Evolutionary conservation across 2,329 filamentous ascomycete species (phyloP).

Genomic region (Xylaria sp.): DNA sequence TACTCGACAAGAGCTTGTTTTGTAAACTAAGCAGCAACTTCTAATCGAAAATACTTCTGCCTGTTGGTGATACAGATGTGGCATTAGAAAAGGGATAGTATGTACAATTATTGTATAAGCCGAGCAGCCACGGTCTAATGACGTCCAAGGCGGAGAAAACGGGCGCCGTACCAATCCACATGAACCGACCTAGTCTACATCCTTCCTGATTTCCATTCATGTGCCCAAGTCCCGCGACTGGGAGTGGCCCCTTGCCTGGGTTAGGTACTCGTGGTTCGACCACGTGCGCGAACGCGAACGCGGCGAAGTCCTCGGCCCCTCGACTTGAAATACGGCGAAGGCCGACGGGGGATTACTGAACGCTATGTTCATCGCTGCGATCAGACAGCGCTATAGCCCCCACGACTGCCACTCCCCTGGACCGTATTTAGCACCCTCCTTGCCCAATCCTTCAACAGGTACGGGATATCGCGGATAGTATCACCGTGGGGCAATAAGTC

Average conservation of each 20-base stretch:
- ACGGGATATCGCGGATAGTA: constrained; percentile 90
- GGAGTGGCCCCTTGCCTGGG: constrained; percentile 1
- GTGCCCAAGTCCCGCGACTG: constrained; percentile 5
- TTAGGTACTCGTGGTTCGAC: background rate
- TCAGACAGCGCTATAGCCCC: constrained; percentile 93
- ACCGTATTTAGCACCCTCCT: constrained; percentile 84
- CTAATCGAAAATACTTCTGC: background rate
- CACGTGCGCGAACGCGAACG: constrained; percentile 8
- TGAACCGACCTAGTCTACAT: constrained; percentile 13
- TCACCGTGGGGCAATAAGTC: constrained; percentile 94
- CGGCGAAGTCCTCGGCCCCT: background rate
- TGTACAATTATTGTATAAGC: constrained; percentile 33
- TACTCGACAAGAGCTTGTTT: background rate
- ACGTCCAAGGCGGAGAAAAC: constrained; percentile 3
- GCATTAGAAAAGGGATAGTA: constrained; percentile 16
- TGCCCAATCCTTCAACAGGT: constrained; percentile 89
- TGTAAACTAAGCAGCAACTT: background rate
- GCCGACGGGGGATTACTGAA: background rate
- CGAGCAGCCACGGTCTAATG: constrained; percentile 21
- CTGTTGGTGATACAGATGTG: constrained; percentile 7
- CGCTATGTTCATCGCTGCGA: background rate
- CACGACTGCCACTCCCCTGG: constrained; percentile 83
- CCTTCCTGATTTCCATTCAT: constrained; percentile 15
- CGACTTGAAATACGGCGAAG: background rate
- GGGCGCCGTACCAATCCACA: constrained; percentile 18